Conservation (phyloP, 176 grass and related monocot genomes). For the Rhipidocladum racemiflorum region DNA sequence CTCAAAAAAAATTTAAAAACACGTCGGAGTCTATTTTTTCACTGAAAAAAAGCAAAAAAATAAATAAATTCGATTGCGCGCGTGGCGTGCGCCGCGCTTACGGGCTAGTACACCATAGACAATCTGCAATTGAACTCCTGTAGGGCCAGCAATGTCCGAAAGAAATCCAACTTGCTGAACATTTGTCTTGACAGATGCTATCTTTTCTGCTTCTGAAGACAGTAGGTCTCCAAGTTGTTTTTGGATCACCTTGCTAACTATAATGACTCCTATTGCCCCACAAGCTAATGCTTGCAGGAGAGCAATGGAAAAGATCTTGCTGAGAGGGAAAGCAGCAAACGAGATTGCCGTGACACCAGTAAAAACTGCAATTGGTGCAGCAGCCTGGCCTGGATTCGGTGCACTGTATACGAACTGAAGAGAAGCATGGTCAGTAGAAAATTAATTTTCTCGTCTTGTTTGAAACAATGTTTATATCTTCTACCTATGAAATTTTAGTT, state of each 20-base stretch:
- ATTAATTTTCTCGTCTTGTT: background rate
- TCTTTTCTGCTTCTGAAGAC: conserved; percentile 77
- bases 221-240: conserved; percentile 81
- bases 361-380: conserved; percentile 92
- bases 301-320: conserved; percentile 54
- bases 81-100: no score
- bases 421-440: conserved; percentile 29
- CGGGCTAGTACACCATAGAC: conserved; percentile 90
- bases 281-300: conserved; percentile 74
- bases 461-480: conserved; percentile 1
- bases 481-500: background rate
- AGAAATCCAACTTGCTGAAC: conserved; percentile 63
- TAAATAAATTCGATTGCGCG: no score
- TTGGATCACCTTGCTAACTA: conserved; percentile 59
- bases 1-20: no score
- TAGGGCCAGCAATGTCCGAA: conserved; percentile 65
- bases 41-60: no score
- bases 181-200: conserved; percentile 26
- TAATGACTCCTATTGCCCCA: conserved; percentile 72
- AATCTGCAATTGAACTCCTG: conserved; percentile 87
- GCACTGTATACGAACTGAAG: conserved; percentile 96
- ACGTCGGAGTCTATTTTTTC: no score
- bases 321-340: conserved; percentile 83
- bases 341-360: conserved; percentile 82
- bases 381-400: conserved; percentile 90